A percentile compares a stretch with the other conserved stretches of the same genome.
Evolutionary conservation across 208 protist genomes (phyloP).

Genomic region (Wallacemonas collosoma): DNA sequence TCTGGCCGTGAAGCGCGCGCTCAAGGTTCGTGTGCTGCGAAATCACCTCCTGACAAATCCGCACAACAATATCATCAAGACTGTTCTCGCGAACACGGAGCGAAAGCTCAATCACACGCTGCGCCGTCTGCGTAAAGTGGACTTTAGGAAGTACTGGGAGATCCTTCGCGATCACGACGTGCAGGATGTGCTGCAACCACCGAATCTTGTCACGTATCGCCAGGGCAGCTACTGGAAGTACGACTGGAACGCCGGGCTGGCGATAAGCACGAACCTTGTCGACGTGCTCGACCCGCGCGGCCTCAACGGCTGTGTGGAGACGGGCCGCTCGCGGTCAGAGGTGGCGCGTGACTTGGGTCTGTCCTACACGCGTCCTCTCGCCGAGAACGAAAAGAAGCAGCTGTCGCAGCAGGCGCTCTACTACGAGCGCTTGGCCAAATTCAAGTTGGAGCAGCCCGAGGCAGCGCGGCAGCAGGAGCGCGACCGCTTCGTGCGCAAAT

Average conservation of each 20-base stretch:
- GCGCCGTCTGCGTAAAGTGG: conserved; percentile 84
- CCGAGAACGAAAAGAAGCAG: conserved; percentile 91
- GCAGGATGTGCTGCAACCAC: conserved; percentile 87
- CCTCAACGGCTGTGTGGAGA: conserved; percentile 91
- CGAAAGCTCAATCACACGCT: conserved; percentile 77
- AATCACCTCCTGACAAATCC: conserved; percentile 92
- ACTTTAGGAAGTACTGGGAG: conserved; percentile 92
- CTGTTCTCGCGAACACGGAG: conserved; percentile 75
- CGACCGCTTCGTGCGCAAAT: conserved; percentile 87
- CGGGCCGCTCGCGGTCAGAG: conserved; percentile 86
- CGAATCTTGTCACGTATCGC: conserved; percentile 85
- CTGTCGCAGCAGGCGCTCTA: conserved; percentile 87
- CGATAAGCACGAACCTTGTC: conserved; percentile 82
- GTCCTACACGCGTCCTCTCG: conserved; percentile 86
- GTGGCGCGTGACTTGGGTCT: conserved; percentile 90
- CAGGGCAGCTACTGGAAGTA: conserved; percentile 89
- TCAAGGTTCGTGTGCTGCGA: conserved; percentile 84
- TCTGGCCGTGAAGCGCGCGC: conserved; percentile 79
- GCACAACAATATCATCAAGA: conserved; percentile 93
- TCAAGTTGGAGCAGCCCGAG: conserved; percentile 92
- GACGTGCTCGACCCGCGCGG: conserved; percentile 89
- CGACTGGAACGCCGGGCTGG: conserved; percentile 89
- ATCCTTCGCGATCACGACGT: conserved; percentile 92
- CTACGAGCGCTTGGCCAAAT: conserved; percentile 89
- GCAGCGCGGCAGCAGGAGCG: conserved; percentile 83